Evolutionary conservation across 805 yeast genomes (phyloP).

Genomic region (Phaffomyces antillensis): DNA sequence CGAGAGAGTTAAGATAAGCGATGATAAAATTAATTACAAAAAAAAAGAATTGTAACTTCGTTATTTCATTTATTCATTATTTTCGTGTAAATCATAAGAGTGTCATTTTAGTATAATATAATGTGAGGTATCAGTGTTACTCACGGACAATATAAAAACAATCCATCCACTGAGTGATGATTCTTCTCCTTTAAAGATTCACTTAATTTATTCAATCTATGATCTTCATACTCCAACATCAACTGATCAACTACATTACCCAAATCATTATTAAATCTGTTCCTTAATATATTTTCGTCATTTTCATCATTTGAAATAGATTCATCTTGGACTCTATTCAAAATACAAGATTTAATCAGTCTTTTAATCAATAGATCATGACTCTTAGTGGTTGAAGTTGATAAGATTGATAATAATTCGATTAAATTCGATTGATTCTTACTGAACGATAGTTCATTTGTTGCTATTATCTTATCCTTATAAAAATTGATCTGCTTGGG

Average conservation of each 20-base stretch:
- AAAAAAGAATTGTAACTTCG: too few species aligned
- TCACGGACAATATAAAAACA: too few species aligned
- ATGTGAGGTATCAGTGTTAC: too few species aligned
- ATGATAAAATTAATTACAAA: too few species aligned
- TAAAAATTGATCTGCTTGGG: conserved; percentile 3
- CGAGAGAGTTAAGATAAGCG: too few species aligned
- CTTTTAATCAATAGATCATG: not conserved
- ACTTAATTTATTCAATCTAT: not conserved
- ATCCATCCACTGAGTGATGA: not conserved
- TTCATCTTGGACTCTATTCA: conserved; percentile 1
- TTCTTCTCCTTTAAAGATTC: conserved; percentile 1
- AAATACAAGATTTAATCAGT: conserved; percentile 4
- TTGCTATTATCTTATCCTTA: not conserved
- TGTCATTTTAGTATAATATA: too few species aligned
- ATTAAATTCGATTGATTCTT: conserved; percentile 1
- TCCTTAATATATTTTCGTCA: conserved; percentile 1
- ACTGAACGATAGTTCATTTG: not conserved
- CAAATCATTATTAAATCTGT: conserved; percentile 7
- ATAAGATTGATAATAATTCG: not conserved
- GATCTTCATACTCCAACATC: not conserved
- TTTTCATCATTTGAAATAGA: not conserved
- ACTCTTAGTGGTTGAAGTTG: not conserved
- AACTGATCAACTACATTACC: not conserved
- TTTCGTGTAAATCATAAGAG: too few species aligned
- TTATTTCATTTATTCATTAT: too few species aligned